These are phyloP conservation scores for Penicillium pulvis DNA, from an alignment of 495 filamentous ascomycete species.

Conservation along the genomic window DNA sequence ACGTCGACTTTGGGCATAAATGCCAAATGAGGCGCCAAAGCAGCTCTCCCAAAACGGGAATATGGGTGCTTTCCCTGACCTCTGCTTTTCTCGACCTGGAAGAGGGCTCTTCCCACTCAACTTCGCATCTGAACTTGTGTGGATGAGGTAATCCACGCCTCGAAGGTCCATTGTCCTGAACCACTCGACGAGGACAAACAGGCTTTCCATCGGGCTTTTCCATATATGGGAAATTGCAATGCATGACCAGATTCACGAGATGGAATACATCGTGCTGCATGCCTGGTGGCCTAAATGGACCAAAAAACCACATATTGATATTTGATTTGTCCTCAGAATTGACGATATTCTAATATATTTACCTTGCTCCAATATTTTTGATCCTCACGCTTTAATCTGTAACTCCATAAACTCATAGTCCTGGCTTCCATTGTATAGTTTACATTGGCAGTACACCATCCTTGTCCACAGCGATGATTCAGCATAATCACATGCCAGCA, in stretches of 20 bases:
- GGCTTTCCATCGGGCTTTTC: neutral
- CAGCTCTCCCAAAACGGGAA: slow-evolving; percentile 20
- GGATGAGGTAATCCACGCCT: neutral
- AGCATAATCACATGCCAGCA: slow-evolving; percentile 31
- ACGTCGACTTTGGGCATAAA: slow-evolving; percentile 30
- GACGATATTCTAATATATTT: neutral
- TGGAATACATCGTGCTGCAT: neutral
- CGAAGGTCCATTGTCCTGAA: neutral
- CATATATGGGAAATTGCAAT: neutral
- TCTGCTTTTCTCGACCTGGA: neutral
- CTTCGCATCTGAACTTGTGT: neutral
- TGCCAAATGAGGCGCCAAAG: slow-evolving; percentile 15
- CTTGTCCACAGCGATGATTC: slow-evolving; percentile 12
- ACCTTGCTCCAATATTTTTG: neutral
- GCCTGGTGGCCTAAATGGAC: neutral
- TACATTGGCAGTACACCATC: neutral
- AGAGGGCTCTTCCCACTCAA: neutral
- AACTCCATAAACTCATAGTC: no score
- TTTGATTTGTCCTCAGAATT: neutral
- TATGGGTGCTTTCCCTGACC: neutral
- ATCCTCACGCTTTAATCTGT: no score
- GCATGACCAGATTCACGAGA: neutral
- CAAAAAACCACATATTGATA: neutral
- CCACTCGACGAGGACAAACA: neutral
- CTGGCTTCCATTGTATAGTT: neutral